phyloP scores from a whole-genome alignment of 73 alveolate genomes.

The Symbiodinium natans region DNA sequence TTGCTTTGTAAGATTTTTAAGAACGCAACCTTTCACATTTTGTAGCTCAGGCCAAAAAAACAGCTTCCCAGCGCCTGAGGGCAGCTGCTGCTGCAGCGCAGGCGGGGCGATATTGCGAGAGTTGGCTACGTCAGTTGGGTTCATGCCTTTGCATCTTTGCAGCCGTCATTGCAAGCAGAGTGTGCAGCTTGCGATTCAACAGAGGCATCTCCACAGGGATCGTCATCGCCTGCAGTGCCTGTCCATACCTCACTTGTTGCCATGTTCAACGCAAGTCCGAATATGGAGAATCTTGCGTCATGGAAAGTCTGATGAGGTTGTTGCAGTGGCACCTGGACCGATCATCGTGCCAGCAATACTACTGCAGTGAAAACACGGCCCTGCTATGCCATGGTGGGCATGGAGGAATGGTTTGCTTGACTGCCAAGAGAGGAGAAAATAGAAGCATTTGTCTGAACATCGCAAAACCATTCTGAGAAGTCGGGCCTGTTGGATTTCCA shows the following conservation, averaged over 20 bases:
- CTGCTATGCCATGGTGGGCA: not conserved
- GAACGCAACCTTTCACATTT: too few species aligned
- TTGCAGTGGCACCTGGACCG: not conserved
- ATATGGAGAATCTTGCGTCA: too few species aligned
- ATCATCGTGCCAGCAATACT: constrained; percentile 15
- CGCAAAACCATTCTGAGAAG: too few species aligned
- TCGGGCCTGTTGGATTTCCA: too few species aligned
- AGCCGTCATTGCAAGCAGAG: too few species aligned
- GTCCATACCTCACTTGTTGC: not conserved
- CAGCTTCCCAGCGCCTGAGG: constrained; percentile 11
- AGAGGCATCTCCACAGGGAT: constrained; percentile 6
- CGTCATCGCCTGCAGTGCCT: not conserved
- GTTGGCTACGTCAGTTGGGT: too few species aligned
- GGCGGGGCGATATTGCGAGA: not conserved
- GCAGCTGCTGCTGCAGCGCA: constrained; percentile 11
- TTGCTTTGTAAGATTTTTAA: too few species aligned
- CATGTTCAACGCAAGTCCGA: not conserved
- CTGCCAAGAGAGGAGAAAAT: too few species aligned
- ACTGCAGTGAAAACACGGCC: not conserved
- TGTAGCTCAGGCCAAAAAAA: not conserved
- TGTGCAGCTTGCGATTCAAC: not conserved
- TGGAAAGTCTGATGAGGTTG: not conserved
- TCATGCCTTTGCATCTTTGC: too few species aligned
- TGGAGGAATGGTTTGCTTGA: not conserved
- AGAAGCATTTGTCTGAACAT: too few species aligned